These are phyloP conservation scores for Flaveria bidentis DNA, from an alignment of 129 eudicot genomes.

Conservation along the genomic window DNA sequence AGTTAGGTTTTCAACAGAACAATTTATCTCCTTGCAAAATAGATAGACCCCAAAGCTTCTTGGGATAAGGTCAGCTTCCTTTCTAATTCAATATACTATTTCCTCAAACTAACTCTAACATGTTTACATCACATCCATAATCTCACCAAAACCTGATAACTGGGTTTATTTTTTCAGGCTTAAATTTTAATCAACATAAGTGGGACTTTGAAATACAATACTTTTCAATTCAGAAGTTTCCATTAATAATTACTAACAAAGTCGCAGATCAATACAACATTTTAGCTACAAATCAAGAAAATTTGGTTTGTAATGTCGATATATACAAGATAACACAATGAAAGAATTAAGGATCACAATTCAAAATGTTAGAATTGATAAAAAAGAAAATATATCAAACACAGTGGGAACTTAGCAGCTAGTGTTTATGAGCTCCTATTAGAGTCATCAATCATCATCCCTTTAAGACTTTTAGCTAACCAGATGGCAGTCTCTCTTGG, in stretches of 20 bases:
- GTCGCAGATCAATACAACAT: constrained; percentile 33
- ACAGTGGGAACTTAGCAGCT: constrained; percentile 30
- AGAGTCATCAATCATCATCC: constrained; percentile 90
- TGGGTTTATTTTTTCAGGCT: no score
- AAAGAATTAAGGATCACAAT: constrained; percentile 27
- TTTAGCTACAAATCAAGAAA: constrained; percentile 19
- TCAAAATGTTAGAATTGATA: constrained; percentile 6
- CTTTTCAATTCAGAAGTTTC: constrained; percentile 14
- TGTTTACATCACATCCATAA: no score
- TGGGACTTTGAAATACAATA: constrained; percentile 5
- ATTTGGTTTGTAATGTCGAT: constrained; percentile 30
- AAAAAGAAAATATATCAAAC: constrained; percentile 6
- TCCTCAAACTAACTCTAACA: background rate
- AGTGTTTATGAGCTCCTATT: constrained; percentile 48
- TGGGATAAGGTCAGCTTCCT: no score
- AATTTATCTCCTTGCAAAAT: no score
- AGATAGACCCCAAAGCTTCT: no score
- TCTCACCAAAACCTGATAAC: no score
- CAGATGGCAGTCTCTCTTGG: constrained; percentile 99
- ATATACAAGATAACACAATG: constrained; percentile 43
- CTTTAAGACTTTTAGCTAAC: constrained; percentile 95
- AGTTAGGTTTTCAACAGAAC: no score
- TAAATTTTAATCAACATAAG: background rate
- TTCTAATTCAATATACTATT: no score
- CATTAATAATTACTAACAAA: constrained; percentile 6